These are phyloP conservation scores for Puccinia hordei DNA, from an alignment of 1,284 basidiomycete species.

Conservation along the genomic window DNA sequence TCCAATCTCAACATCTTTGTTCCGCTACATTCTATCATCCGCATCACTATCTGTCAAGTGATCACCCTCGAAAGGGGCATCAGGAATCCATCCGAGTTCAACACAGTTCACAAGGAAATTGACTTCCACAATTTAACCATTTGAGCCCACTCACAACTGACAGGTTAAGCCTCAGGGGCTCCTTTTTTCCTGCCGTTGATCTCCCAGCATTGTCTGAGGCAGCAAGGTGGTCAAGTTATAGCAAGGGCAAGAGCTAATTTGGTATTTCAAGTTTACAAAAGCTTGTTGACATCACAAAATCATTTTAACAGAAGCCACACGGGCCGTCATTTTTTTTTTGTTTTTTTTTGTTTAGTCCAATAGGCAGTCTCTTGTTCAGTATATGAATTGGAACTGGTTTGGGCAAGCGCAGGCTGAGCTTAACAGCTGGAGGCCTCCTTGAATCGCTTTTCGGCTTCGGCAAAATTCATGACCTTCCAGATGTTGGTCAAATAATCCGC, in stretches of 20 bases:
- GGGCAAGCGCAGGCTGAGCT: constrained; percentile 13
- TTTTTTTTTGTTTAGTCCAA: no score
- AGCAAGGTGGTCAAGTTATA: neutral
- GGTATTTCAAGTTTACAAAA: constrained; percentile 19
- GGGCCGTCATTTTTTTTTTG: neutral
- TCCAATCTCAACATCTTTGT: no score
- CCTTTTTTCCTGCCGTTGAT: neutral
- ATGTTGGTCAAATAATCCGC: constrained; percentile 53
- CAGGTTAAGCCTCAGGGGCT: neutral
- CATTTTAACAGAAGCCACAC: neutral
- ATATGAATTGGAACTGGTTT: constrained; percentile 5
- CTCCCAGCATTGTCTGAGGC: no score
- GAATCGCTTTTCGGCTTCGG: constrained; percentile 78
- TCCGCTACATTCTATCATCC: no score
- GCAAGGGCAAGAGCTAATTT: neutral
- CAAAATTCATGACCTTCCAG: constrained; percentile 84
- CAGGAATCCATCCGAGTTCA: no score
- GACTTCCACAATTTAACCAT: no score
- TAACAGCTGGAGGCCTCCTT: constrained; percentile 62
- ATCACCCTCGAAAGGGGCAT: no score
- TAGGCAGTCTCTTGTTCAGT: no score
- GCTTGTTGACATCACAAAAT: neutral
- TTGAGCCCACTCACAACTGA: neutral
- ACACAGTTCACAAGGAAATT: no score
- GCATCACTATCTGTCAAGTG: no score